Base-by-base conservation (phyloP, 306 rosid species). In the Casuarina cunninghamiana region DNA sequence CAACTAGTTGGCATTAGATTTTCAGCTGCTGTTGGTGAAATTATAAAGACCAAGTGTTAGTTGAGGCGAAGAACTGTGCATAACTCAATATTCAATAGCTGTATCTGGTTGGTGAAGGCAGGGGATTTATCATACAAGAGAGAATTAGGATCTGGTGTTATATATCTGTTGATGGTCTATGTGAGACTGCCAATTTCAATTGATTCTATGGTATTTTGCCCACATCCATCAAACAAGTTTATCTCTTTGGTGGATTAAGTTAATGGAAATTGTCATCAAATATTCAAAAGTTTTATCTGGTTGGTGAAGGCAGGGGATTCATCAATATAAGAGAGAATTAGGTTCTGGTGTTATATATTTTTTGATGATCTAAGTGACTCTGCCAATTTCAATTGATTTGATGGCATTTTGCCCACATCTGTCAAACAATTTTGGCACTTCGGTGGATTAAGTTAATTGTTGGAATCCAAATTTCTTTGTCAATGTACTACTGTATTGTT, bases 21-120 rank as follows among this genome's bases (percentile, higher is more conserved):
- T 15, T 21, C 46, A 39, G 46, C 38, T 42, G 57, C 77, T 26
- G 71, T 63, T 62, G 63, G 60, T 43, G 62, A 75, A 3, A 55
- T 15, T 53, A 42, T 19, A 15, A n/a, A 35, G 75, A 71, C 53
- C 50, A 7, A 21, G 76, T 41, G 3, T 62, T 39, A 37, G 53
- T 39, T 70, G 72, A 5, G 63, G 11, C 41, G 63, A 26, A 60
- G 53, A 32, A n/a, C 39, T 39, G 37, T 6, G 57, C 57, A 21
- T 53, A 12, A 42, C 5, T 12, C 37, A n/a, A 9, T 57, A 12
- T 57, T 12, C 37, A 57, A 57, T 26, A 57, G 63, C 7, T 57
- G 63, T n/a, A 19, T 57, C 38, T 57, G 38, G 13, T 48, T 8
- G 17, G 67, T 61, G 42, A 60, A 60, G 67, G 39, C 67, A 10